A percentile compares a stretch with the other conserved stretches of the same genome.
These are phyloP conservation scores for Lasiosphaeris hirsuta DNA, from an alignment of 495 filamentous ascomycete genomes.

Conservation along the genomic window DNA sequence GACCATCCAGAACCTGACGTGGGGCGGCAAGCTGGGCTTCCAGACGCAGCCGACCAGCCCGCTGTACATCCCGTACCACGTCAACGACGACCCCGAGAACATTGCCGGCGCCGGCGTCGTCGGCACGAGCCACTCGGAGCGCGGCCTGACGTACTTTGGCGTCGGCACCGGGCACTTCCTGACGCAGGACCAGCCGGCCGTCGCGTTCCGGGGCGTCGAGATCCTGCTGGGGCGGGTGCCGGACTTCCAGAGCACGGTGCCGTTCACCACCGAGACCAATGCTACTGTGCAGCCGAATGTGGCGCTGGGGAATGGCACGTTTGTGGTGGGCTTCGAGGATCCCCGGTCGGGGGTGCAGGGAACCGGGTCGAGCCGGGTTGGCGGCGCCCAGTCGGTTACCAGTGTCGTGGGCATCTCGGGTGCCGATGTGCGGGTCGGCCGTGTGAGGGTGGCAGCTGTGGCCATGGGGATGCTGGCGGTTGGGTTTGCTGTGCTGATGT, in stretches of 20 bases:
- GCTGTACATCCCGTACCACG: constrained; percentile 56
- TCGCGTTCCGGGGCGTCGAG: constrained; percentile 65
- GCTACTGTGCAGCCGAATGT: too few species aligned
- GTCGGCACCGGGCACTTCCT: constrained; percentile 64
- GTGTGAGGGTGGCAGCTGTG: too few species aligned
- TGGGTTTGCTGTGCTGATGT: too few species aligned
- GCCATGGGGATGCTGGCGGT: too few species aligned
- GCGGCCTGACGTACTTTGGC: constrained; percentile 63
- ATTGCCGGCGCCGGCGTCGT: constrained; percentile 53
- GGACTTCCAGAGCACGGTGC: constrained; percentile 28
- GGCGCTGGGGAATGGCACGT: too few species aligned
- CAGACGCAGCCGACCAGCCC: constrained; percentile 51
- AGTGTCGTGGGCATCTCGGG: too few species aligned
- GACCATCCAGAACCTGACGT: constrained; percentile 83
- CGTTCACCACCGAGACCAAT: constrained; percentile 27
- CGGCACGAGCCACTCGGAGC: constrained; percentile 61
- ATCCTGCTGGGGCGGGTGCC: constrained; percentile 62
- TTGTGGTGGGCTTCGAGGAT: too few species aligned
- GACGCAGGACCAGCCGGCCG: constrained; percentile 60
- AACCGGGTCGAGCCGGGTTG: too few species aligned
- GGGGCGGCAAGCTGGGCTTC: constrained; percentile 71
- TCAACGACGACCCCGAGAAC: constrained; percentile 22
- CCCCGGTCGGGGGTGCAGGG: too few species aligned
- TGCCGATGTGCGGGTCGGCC: too few species aligned
- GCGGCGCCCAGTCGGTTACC: too few species aligned